These are phyloP conservation scores for Diaporthe sp. DNA, from an alignment of 2,329 filamentous ascomycete genomes.

Conservation along the genomic window DNA sequence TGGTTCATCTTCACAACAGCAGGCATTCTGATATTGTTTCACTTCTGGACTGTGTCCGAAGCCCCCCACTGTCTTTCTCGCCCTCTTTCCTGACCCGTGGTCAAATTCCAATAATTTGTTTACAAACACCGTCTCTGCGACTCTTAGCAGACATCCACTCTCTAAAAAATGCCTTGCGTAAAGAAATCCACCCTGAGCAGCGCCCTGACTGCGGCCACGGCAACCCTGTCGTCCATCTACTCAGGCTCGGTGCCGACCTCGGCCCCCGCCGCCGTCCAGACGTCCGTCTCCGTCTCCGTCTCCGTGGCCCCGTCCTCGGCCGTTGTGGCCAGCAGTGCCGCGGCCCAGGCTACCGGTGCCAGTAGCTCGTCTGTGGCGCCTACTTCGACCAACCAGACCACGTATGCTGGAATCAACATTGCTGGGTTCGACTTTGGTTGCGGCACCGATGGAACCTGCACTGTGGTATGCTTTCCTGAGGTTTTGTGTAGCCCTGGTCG, in stretches of 20 bases:
- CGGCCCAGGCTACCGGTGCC: slow-evolving; percentile 7
- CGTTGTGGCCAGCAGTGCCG: not conserved
- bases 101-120: slow-evolving; percentile 23
- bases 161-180: slow-evolving; percentile 33
- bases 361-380: not conserved
- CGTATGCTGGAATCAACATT: slow-evolving; percentile 56
- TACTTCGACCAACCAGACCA: slow-evolving; percentile 23
- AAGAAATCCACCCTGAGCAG: slow-evolving; percentile 37
- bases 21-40: not conserved
- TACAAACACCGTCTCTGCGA: not conserved
- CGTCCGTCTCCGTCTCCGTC: not conserved
- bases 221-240: slow-evolving; percentile 37
- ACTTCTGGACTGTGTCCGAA: slow-evolving; percentile 15
- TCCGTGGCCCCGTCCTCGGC: slow-evolving; percentile 16
- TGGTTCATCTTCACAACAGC: not conserved
- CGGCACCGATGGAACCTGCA: slow-evolving; percentile 56
- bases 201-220: slow-evolving; percentile 39
- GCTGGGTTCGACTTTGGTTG: slow-evolving; percentile 65
- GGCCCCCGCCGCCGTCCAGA: not conserved
- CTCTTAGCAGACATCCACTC: not conserved
- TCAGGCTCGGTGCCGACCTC: not conserved
- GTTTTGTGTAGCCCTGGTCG: no score
- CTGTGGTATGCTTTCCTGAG: slow-evolving; percentile 37
- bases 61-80: not conserved
- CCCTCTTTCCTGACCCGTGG: slow-evolving; percentile 2